Evolutionary conservation across 371 early-diverging fungal genomes (phyloP).

Genomic region (Zopfochytrium polystomum): DNA sequence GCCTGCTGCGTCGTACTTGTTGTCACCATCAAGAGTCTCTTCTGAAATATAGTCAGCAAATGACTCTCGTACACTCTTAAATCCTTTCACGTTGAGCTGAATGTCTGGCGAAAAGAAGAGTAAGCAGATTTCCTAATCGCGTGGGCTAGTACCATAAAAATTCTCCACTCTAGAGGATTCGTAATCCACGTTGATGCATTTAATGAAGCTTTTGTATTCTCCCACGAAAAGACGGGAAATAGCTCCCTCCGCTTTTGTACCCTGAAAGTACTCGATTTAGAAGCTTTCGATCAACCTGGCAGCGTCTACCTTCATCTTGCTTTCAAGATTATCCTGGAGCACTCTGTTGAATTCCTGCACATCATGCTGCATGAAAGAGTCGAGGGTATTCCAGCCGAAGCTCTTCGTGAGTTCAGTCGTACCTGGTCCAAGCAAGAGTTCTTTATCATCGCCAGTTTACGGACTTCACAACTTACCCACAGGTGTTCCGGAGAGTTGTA

Average conservation of each 20-base stretch:
- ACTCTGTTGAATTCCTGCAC: slow-evolving; percentile 97
- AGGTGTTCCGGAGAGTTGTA: slow-evolving; percentile 67
- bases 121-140: background rate
- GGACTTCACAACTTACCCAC: slow-evolving; percentile 52
- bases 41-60: slow-evolving; percentile 85
- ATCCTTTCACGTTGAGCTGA: slow-evolving; percentile 92
- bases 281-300: background rate
- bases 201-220: slow-evolving; percentile 92
- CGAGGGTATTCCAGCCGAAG: slow-evolving; percentile 95
- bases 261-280: slow-evolving; percentile 41
- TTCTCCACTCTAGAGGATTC: slow-evolving; percentile 90
- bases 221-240: slow-evolving; percentile 87
- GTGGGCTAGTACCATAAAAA: slow-evolving; percentile 63
- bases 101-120: slow-evolving; percentile 62
- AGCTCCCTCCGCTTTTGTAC: slow-evolving; percentile 89
- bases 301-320: slow-evolving; percentile 78
- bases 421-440: slow-evolving; percentile 31
- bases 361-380: slow-evolving; percentile 96
- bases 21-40: slow-evolving; percentile 96
- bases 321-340: slow-evolving; percentile 91
- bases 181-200: slow-evolving; percentile 89
- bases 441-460: background rate
- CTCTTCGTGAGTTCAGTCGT: slow-evolving; percentile 93
- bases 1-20: slow-evolving; percentile 95
- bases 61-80: slow-evolving; percentile 83